phyloP scores from a whole-genome alignment of 2,329 filamentous ascomycete genomes.

The Sporothrix schenckii region DNA sequence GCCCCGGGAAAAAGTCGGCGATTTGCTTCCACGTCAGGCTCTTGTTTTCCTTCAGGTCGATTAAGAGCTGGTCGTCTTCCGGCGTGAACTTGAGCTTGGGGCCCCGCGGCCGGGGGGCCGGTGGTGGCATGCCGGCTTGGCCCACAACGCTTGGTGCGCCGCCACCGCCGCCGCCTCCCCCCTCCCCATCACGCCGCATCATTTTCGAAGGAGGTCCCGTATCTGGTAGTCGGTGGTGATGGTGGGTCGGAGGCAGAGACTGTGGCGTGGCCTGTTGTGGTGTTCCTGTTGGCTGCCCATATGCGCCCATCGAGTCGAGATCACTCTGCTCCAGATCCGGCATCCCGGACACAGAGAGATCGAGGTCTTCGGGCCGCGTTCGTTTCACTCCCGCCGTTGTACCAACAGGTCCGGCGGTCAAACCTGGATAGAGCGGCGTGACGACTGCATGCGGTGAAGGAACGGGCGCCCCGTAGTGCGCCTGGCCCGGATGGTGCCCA shows the following conservation, averaged over 20 bases:
- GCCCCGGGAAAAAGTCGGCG: conserved; percentile 89
- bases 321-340: conserved; percentile 58
- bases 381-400: conserved; percentile 51
- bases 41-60: conserved; percentile 92
- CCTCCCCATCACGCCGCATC: conserved; percentile 60
- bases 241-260: conserved; percentile 59
- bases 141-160: conserved; percentile 83
- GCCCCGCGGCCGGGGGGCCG: conserved; percentile 77
- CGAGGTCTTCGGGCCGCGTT: conserved; percentile 61
- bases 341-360: conserved; percentile 56
- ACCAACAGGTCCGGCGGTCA: conserved; percentile 39
- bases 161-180: conserved; percentile 48
- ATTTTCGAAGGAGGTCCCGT: conserved; percentile 69
- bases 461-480: conserved; percentile 56
- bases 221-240: conserved; percentile 79
- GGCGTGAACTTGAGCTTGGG: conserved; percentile 93
- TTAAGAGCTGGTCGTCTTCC: conserved; percentile 83
- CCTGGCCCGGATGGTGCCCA: conserved; percentile 53
- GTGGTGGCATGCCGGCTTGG: conserved; percentile 81
- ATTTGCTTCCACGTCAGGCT: conserved; percentile 98
- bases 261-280: conserved; percentile 38
- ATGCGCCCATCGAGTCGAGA: conserved; percentile 57
- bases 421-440: conserved; percentile 56
- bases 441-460: conserved; percentile 53
- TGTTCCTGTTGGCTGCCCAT: conserved; percentile 47